Evolutionary conservation across 352 stramenopile species (phyloP), one percentile per base, ranked within the genome.

Genomic region (Globisporangium irregulare): DNA sequence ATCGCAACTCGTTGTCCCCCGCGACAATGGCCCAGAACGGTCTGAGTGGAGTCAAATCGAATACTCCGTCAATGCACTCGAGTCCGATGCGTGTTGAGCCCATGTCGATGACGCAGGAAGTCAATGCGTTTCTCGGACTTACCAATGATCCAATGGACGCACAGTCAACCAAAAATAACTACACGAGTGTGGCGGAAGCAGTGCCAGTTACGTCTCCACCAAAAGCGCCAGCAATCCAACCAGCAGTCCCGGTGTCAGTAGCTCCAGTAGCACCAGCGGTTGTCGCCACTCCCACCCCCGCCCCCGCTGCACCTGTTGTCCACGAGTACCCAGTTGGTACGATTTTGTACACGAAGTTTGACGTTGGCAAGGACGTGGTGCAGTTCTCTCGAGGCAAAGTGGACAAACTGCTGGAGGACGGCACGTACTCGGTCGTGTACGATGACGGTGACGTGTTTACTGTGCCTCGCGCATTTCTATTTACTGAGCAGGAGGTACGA

Each of bases 361-460:
- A 68, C 24, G 64, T 78, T 22, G 80, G 70, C 25, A 70, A 79
- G 5, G 69, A 70, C 24, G 74, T 69, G 32, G 71, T 70, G 61
- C 76, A 78, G 36, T 89, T 81, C 67, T 73, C 82, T 41, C 79
- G 79, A 50, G 77, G 82, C 5, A 56, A 77, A 25, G 76, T 89
- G 1, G 62, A 74, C 4, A 74, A 85, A 38, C 62, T 78, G 46
- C 62, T 88, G 27, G 58, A 71, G 10, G 75, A 89, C 54, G 74
- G 71, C 6, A 72, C 63, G 48, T 89, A 86, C 67, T 58, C 73
- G 50, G 66, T 91, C 50, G 71, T 79, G 41, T 91, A 87, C 60
- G 79, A 91, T 48, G 81, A 87, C 54, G 79, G 79, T 5, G 78
- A 91, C 66, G 76, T 82, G 41, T 89, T 80, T 43, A 77, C 76